Percentiles rank a stretch among this genome's conserved stretches.
phyloP scores from a whole-genome alignment of 1,284 basidiomycete genomes.

The Tremellales sp. region DNA sequence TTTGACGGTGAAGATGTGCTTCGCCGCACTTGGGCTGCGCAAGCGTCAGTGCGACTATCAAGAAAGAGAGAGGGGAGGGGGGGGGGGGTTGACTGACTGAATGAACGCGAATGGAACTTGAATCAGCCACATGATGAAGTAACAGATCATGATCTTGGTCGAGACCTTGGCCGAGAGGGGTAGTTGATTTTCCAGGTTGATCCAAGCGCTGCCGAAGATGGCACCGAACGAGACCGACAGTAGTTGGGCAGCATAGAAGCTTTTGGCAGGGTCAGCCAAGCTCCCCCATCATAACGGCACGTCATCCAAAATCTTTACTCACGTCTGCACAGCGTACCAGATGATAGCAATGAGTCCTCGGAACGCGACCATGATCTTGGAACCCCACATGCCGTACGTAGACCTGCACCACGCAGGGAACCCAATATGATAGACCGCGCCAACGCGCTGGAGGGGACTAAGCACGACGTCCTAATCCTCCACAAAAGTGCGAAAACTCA shows the following conservation, averaged over 20 bases:
- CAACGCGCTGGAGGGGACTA: no score
- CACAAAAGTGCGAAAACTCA: neutral
- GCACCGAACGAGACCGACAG: no score
- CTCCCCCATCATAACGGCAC: constrained; percentile 19
- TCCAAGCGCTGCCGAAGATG: constrained; percentile 15
- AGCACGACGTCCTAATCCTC: constrained; percentile 4
- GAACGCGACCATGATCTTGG: constrained; percentile 13
- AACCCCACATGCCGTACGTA: constrained; percentile 17
- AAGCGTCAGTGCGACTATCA: constrained; percentile 12
- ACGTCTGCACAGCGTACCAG: constrained; percentile 33
- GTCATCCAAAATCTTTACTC: neutral
- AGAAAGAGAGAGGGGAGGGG: constrained; percentile 23
- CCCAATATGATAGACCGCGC: constrained; percentile 19
- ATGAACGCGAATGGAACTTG: constrained; percentile 69
- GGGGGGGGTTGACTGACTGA: constrained; percentile 30
- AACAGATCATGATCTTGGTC: constrained; percentile 49
- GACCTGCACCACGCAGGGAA: constrained; percentile 15
- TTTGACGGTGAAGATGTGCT: constrained; percentile 16
- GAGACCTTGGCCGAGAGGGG: neutral
- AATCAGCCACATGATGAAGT: constrained; percentile 58
- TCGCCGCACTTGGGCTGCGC: constrained; percentile 2
- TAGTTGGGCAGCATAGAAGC: constrained; percentile 24
- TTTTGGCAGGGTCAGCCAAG: constrained; percentile 22
- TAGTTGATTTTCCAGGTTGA: constrained; percentile 48
- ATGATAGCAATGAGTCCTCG: constrained; percentile 22